Conservation (phyloP, 805 yeast species). For the Yamadazyma kitorensis region DNA sequence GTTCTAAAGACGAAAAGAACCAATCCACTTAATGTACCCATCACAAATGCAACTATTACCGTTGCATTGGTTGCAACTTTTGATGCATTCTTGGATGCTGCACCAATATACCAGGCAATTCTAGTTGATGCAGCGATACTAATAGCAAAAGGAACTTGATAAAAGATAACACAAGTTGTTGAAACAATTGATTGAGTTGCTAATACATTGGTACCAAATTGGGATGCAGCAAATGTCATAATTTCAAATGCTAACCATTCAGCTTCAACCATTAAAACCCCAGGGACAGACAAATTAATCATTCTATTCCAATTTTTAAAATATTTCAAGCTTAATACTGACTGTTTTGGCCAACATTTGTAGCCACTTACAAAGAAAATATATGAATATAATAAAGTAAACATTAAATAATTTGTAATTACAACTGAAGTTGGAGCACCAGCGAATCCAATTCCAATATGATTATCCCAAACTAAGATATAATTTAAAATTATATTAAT, state of each 20-base stretch:
- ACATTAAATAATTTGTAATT: constrained; percentile 70
- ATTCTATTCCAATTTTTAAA: constrained; percentile 61
- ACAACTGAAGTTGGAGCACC: constrained; percentile 80
- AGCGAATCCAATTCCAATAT: constrained; percentile 58
- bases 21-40: constrained; percentile 37
- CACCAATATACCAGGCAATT: constrained; percentile 75
- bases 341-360: constrained; percentile 40
- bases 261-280: constrained; percentile 72
- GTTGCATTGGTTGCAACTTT: constrained; percentile 36
- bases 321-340: constrained; percentile 20
- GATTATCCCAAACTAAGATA: constrained; percentile 61
- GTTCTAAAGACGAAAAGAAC: constrained; percentile 37
- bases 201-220: constrained; percentile 60
- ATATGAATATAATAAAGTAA: constrained; percentile 49
- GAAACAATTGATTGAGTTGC: constrained; percentile 76
- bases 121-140: constrained; percentile 75
- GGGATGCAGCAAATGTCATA: constrained; percentile 65
- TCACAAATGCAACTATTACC: constrained; percentile 24
- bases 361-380: constrained; percentile 44
- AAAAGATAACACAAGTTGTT: constrained; percentile 63
- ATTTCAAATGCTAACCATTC: constrained; percentile 81
- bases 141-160: constrained; percentile 74
- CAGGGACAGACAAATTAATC: constrained; percentile 66
- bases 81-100: constrained; percentile 45
- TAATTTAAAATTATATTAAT: constrained; percentile 67